Conservation (phyloP, 2,329 filamentous ascomycete genomes). For the Fusarium virguliforme region DNA sequence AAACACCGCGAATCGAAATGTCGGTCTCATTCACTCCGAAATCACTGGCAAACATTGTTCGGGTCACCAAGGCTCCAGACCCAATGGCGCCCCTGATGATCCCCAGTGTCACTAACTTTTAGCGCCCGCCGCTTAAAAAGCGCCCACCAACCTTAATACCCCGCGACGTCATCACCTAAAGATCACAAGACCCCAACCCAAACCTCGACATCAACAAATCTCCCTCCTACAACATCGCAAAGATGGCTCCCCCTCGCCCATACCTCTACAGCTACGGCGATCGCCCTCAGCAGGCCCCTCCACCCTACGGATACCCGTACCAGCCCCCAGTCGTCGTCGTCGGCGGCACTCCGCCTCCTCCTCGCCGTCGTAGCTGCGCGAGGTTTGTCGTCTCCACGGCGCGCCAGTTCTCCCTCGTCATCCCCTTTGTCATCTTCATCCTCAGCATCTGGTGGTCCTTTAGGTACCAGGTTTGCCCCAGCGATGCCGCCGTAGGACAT, state of each 20-base stretch:
- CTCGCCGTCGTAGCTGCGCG: slow-evolving; percentile 24
- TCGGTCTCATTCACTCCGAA: background rate
- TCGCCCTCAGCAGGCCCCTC: slow-evolving; percentile 21
- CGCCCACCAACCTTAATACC: slow-evolving; percentile 10
- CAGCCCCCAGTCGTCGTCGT: slow-evolving; percentile 17
- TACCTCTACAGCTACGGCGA: slow-evolving; percentile 29
- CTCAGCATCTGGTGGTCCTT: slow-evolving; percentile 60
- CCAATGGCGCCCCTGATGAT: background rate
- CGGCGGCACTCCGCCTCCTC: background rate
- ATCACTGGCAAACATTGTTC: background rate
- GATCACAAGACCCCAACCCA: slow-evolving; percentile 5
- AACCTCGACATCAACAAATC: background rate
- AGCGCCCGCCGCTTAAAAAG: slow-evolving; percentile 7
- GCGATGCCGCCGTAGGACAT: slow-evolving; percentile 27
- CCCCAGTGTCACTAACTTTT: slow-evolving; percentile 3
- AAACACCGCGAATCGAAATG: too few species aligned
- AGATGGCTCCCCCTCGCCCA: slow-evolving; percentile 32
- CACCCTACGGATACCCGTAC: slow-evolving; percentile 34
- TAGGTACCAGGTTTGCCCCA: slow-evolving; percentile 41
- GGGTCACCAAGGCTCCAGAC: background rate
- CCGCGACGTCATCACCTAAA: slow-evolving; percentile 7
- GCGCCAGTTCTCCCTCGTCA: slow-evolving; percentile 44
- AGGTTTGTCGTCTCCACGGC: slow-evolving; percentile 32
- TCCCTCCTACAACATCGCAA: background rate
- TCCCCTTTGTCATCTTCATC: slow-evolving; percentile 57